Base-by-base conservation (phyloP, 2,329 filamentous ascomycete genomes). In the Coniochaeta prunicola region DNA sequence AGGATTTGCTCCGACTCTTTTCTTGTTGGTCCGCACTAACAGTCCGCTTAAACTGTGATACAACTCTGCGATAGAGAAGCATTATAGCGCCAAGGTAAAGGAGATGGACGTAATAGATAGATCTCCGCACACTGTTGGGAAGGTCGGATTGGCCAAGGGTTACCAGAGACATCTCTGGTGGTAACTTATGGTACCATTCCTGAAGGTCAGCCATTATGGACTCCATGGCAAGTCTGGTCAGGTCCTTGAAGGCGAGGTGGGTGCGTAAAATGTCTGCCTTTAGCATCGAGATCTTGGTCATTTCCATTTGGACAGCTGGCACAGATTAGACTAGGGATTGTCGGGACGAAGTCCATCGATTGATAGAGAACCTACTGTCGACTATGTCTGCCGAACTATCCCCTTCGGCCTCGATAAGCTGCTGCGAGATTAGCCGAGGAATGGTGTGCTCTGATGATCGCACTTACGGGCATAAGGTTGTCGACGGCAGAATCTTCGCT, bases 61-160 rank as follows among this genome's bases (percentile, higher is more conserved):
- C 65, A 34, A 71, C 64, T 17, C 70, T 64, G 3, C 70, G 67
- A 54, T 72, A 71, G 1, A 71, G 60, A 1, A 72, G 65, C 33
- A 72, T 66, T 57, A 65, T 62, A 10, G 69, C 68, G 2, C 69
- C 70, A 4, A 70, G 61, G 40, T 73, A 69, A 1, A 72, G 63
- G 0, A 73, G 64, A 40, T 73, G 70, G 1, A 71, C 61, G 55
- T 71, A 65, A 56, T 64, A 69, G 10, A 68, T 63, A 3, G 69
- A 65, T 10, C 65, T 63, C 1, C 64, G 60, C 1, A 65, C 63
- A 13, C 59, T 53, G 1, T 57, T 55, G 3, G 60, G 55, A 15
- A 64, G 54, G 36, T 62, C 57, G 7, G 59, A 45, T 0, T 65
- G 53, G 3, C 58, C 61, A 8, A 69, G 21, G 21, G 63, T 63